These are phyloP conservation scores for Starmerella apicola DNA, from an alignment of 805 yeast genomes.

Conservation along the genomic window DNA sequence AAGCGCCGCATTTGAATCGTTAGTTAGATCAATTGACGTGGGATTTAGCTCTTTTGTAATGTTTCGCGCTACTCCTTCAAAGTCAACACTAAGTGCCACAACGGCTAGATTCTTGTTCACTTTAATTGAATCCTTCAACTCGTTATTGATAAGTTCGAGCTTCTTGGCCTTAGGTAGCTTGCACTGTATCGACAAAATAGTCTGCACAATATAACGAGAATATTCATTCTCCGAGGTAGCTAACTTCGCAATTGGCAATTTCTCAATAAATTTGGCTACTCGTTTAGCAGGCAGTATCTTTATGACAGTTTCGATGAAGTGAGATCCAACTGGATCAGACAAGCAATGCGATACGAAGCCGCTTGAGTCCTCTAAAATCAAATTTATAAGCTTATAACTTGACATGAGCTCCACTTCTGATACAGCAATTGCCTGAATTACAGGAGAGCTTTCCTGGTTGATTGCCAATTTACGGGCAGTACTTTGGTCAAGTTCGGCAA, in stretches of 20 bases:
- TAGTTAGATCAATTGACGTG: slow-evolving; percentile 16
- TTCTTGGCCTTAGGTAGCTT: slow-evolving; percentile 11
- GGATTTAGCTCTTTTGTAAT: slow-evolving; percentile 16
- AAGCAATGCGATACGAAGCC: slow-evolving; percentile 73
- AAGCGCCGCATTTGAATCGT: slow-evolving; percentile 28
- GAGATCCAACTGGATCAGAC: slow-evolving; percentile 86
- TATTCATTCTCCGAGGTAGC: slow-evolving; percentile 53
- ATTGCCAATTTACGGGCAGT: slow-evolving; percentile 62
- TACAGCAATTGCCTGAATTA: slow-evolving; percentile 30
- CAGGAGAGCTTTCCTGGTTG: slow-evolving; percentile 77
- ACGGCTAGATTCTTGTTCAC: neutral
- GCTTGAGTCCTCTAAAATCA: slow-evolving; percentile 28
- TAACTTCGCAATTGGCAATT: slow-evolving; percentile 56
- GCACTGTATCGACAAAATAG: slow-evolving; percentile 37
- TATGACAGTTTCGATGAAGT: slow-evolving; percentile 66
- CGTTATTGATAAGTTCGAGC: slow-evolving; percentile 7
- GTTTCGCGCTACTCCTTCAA: slow-evolving; percentile 19
- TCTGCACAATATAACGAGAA: slow-evolving; percentile 72
- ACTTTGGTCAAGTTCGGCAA: slow-evolving; percentile 29
- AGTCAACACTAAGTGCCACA: slow-evolving; percentile 10
- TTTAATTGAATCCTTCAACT: slow-evolving; percentile 1
- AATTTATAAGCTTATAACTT: slow-evolving; percentile 8
- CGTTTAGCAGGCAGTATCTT: slow-evolving; percentile 53
- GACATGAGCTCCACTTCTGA: slow-evolving; percentile 11
- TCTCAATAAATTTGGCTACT: slow-evolving; percentile 53